Percentiles rank a stretch among this genome's conserved stretches.
phyloP scores from a whole-genome alignment of 371 early-diverging fungal species.

The Lichtheimia ornata region DNA sequence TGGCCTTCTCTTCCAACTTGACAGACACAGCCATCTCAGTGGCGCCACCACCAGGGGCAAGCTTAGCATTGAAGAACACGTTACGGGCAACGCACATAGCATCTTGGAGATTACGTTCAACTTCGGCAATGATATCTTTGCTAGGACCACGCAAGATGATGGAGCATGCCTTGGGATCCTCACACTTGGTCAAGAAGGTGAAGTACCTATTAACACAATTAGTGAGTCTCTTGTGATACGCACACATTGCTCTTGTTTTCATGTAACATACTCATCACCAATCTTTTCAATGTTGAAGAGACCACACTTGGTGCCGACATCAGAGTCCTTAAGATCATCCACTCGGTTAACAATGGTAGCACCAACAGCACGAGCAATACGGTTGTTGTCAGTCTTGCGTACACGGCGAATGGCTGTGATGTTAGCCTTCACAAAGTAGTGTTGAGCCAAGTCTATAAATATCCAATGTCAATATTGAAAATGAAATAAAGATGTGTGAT shows the following conservation, averaged over 20 bases:
- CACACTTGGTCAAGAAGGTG: constrained; percentile 93
- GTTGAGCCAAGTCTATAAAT: constrained; percentile 89
- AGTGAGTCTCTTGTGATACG: constrained; percentile 14
- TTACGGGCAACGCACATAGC: constrained; percentile 99
- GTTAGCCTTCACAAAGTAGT: constrained; percentile 96
- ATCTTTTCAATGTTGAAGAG: constrained; percentile 97
- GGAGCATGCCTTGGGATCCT: constrained; percentile 98
- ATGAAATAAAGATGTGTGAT: background rate
- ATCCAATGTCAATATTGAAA: too few relatives aligned
- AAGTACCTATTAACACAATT: constrained; percentile 64
- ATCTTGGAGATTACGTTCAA: constrained; percentile 99
- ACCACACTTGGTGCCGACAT: constrained; percentile 96
- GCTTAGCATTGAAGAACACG: constrained; percentile 90
- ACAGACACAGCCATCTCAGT: constrained; percentile 99
- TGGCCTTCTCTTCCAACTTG: constrained; percentile 86
- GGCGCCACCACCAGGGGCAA: constrained; percentile 99
- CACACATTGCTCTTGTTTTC: background rate
- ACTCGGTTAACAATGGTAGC: constrained; percentile 97
- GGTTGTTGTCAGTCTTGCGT: constrained; percentile 98
- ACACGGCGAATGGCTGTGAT: constrained; percentile 99
- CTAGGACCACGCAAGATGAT: constrained; percentile 98
- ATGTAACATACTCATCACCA: constrained; percentile 88
- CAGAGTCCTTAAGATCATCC: constrained; percentile 95
- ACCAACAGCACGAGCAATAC: constrained; percentile 98
- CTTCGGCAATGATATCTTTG: constrained; percentile 98